Evolutionary conservation across 2,329 filamentous ascomycete species (phyloP).

Genomic region (Pyrenophora seminiperda): DNA sequence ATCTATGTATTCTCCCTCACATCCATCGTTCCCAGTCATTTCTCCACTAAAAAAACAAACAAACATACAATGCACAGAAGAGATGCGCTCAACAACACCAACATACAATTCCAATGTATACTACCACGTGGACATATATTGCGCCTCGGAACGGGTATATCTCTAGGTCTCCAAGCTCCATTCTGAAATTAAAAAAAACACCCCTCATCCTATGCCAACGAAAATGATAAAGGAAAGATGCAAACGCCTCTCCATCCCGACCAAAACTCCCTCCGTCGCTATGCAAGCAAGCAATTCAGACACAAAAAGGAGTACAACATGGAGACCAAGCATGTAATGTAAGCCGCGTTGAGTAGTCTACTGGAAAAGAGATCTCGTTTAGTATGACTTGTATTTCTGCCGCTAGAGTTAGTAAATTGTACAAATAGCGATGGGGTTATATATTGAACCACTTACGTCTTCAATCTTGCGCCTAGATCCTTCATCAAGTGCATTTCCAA

Average conservation of each 20-base stretch:
- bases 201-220: background rate
- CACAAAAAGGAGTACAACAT: background rate
- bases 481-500: constrained; percentile 88
- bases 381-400: constrained; percentile 18
- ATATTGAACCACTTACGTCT: constrained; percentile 69
- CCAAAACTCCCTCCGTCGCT: constrained; percentile 13
- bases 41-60: no score
- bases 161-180: no score
- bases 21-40: no score
- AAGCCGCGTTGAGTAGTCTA: no score
- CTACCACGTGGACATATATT: no score
- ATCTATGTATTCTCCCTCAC: no score
- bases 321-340: background rate
- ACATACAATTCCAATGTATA: no score
- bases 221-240: background rate
- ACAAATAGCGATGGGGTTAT: no score
- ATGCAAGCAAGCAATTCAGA: constrained; percentile 6
- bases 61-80: no score
- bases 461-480: constrained; percentile 79
- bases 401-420: background rate
- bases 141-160: no score
- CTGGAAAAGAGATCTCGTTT: background rate
- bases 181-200: background rate
- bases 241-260: background rate
- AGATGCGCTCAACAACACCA: no score